Percentiles rank a stretch among this genome's conserved stretches.
Conservation (phyloP, 768 basidiomycete genomes). For the Scleroderma bovista region DNA sequence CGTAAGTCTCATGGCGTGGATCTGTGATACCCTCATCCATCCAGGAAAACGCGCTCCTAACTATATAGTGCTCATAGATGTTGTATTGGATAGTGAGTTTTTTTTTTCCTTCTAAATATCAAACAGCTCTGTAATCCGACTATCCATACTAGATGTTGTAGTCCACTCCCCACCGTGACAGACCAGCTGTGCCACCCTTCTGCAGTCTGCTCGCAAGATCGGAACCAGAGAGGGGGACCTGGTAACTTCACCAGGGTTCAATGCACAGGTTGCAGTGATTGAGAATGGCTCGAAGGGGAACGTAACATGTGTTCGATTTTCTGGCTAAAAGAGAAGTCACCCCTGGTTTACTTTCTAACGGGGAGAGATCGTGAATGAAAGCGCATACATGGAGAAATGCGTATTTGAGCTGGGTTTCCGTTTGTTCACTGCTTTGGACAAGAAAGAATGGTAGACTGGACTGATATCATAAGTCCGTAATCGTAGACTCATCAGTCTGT, state of each 20-base stretch:
- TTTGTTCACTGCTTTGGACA: slow-evolving; percentile 58
- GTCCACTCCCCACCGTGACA: too few relatives aligned
- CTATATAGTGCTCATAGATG: too few relatives aligned
- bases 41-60: too few relatives aligned
- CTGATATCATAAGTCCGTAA: too few relatives aligned
- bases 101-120: too few relatives aligned
- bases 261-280: slow-evolving; percentile 54
- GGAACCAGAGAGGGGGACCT: slow-evolving; percentile 46
- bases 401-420: slow-evolving; percentile 60
- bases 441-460: slow-evolving; percentile 53
- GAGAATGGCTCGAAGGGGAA: slow-evolving; percentile 87
- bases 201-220: slow-evolving; percentile 70
- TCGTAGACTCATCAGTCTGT: too few relatives aligned
- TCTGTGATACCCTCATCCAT: too few relatives aligned
- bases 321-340: slow-evolving; percentile 83
- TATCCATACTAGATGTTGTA: slow-evolving; percentile 68
- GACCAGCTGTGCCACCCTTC: slow-evolving; percentile 68
- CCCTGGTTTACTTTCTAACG: slow-evolving; percentile 73
- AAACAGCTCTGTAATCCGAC: slow-evolving; percentile 60
- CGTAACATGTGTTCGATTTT: slow-evolving; percentile 79
- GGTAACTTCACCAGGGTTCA: slow-evolving; percentile 38
- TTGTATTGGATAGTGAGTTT: too few relatives aligned
- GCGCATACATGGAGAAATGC: slow-evolving; percentile 16
- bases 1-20: too few relatives aligned
- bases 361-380: slow-evolving; percentile 66